Conservation (phyloP, 441 rosid species). For the Populus tomentosa region DNA sequence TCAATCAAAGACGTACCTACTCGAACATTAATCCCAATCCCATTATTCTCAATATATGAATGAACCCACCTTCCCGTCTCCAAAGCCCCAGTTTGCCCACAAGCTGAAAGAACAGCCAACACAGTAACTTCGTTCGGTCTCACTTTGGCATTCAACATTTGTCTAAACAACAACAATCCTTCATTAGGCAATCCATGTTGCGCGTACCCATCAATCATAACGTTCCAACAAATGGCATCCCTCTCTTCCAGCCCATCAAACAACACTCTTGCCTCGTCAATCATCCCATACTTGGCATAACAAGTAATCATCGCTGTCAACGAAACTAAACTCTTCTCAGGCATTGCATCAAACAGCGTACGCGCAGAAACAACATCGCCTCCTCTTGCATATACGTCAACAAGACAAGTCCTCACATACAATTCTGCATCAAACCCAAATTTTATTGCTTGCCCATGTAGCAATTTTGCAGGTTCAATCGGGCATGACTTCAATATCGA, state of each 20-base stretch:
- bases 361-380: constrained; percentile 50
- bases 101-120: constrained; percentile 54
- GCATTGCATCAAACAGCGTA: constrained; percentile 63
- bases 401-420: constrained; percentile 57
- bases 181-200: constrained; percentile 50
- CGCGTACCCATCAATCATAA: constrained; percentile 70
- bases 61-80: constrained; percentile 71
- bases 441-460: constrained; percentile 52
- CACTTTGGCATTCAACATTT: constrained; percentile 34
- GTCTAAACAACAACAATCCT: constrained; percentile 48
- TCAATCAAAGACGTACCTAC: constrained; percentile 57
- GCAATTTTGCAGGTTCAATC: constrained; percentile 21
- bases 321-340: constrained; percentile 57
- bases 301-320: constrained; percentile 67
- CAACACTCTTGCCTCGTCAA: constrained; percentile 50
- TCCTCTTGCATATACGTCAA: constrained; percentile 52
- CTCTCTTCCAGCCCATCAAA: constrained; percentile 47
- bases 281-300: constrained; percentile 49
- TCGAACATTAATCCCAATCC: constrained; percentile 42
- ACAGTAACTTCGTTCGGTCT: constrained; percentile 52
- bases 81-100: constrained; percentile 62
- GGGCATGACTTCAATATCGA: constrained; percentile 55
- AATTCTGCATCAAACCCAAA: constrained; percentile 45
- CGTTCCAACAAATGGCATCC: constrained; percentile 74
- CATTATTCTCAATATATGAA: constrained; percentile 38